Base-by-base conservation (phyloP, 106 monocot species). In the Dactylorhiza incarnata region DNA sequence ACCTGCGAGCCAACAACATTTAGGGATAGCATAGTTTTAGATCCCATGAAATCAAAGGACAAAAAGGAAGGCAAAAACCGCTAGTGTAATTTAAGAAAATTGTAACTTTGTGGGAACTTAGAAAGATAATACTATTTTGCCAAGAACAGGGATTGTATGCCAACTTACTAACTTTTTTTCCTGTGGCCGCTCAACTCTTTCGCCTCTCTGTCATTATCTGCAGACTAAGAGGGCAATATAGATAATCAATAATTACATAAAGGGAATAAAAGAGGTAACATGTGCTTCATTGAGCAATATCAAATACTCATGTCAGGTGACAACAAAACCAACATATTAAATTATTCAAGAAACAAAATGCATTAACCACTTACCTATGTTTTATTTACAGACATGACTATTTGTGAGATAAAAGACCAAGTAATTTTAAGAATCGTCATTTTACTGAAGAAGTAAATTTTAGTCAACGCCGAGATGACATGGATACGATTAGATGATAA, bases 81-180 rank as follows among this genome's bases (percentile, higher is more conserved):
- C 69, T 72, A 49, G 49, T 13, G 10, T 22, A 72, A 23, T 23
- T 6, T 20, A 72, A 10, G 23, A 67, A 67, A 72, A 45, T 14
- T 69, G 45, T 10, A 44, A 46, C 45, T 69, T 25, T 44, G 45
- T 45, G 15, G 69, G 45, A 29, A 63, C 43, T 16, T 72, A 49
- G 6, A 72, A 72, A 5, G 9, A 70, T 19, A 72, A n/a, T 48
- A 48, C 37, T 37, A 37, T 37, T 49, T 72, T 48, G 0, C 10
- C 48, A 23, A 72, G 2, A 22, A 49, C 2, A 72, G 19, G 49
- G 49, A 49, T 72, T 6, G 20, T 22, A 49, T 46, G 17, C 17
- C 47, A 49, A 72, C 72, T 72, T 72, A 72, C 72, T 72, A 48
- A 72, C 72, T 49, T 72, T 72, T 72, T 72, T 16, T 49, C 47